Evolutionary conservation across 192 early-diverging fungal genomes (phyloP).

Genomic region (Coemansia sp.): DNA sequence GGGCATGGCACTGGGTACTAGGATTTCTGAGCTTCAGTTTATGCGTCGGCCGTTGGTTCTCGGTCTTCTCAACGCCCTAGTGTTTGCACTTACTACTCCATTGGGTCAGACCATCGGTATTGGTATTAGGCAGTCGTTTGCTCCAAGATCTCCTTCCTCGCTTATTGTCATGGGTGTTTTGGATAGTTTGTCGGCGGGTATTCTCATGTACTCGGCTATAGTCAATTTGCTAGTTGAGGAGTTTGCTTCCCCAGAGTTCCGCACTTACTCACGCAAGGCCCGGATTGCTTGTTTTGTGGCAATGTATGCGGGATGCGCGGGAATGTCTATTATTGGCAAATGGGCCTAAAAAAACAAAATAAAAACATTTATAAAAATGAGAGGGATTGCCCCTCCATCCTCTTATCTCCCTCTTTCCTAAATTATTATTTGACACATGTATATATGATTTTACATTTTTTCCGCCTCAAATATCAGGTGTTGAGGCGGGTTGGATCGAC

Average conservation of each 20-base stretch:
- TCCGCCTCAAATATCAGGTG: not conserved
- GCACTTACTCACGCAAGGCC: constrained; percentile 16
- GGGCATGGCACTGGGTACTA: constrained; percentile 73
- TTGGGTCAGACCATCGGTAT: constrained; percentile 80
- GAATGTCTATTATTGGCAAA: constrained; percentile 79
- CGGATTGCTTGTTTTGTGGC: constrained; percentile 60
- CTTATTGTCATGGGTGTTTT: constrained; percentile 75
- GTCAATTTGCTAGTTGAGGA: constrained; percentile 75
- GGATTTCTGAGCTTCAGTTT: constrained; percentile 61
- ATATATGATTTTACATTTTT: not conserved
- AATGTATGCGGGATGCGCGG: constrained; percentile 69
- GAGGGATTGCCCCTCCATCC: no score
- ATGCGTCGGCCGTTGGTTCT: constrained; percentile 32
- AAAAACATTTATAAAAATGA: not conserved
- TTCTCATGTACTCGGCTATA: constrained; percentile 76
- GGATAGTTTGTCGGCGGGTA: constrained; percentile 78
- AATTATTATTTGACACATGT: no score
- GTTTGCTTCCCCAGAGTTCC: constrained; percentile 60
- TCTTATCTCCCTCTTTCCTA: no score
- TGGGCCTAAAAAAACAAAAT: constrained; percentile 64
- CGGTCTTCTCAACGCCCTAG: constrained; percentile 58
- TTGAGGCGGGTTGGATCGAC: not conserved
- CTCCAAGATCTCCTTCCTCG: constrained; percentile 54
- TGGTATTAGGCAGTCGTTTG: constrained; percentile 63
- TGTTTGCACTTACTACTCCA: constrained; percentile 81